Percentiles rank a stretch among this genome's conserved stretches.
Evolutionary conservation across 176 grass and related monocot genomes (phyloP).

Genomic region (Paspalum vaginatum): DNA sequence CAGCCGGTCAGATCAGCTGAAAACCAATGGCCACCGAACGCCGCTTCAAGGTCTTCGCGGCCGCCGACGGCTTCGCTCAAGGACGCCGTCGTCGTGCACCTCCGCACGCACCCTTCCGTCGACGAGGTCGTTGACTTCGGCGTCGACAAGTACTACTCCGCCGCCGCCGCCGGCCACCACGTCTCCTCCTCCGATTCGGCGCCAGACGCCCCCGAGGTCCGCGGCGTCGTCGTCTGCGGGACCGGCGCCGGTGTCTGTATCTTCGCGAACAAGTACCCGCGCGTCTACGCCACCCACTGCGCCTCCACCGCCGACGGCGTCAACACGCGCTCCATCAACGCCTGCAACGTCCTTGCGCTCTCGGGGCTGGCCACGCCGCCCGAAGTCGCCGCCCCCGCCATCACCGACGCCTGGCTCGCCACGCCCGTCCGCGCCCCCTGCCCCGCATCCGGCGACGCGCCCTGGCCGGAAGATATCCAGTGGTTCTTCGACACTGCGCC

Average conservation of each 20-base stretch:
- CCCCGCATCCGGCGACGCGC: conserved; percentile 66
- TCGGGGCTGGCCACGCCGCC: conserved; percentile 65
- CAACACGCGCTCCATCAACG: conserved; percentile 93
- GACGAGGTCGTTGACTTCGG: conserved; percentile 78
- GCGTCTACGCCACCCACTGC: conserved; percentile 84
- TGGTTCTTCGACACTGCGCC: conserved; percentile 65
- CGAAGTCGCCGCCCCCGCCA: conserved; percentile 51
- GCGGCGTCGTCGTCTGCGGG: conserved; percentile 78
- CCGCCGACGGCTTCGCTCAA: conserved; percentile 78
- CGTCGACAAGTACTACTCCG: conserved; percentile 86
- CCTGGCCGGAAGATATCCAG: conserved; percentile 77
- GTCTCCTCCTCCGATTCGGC: conserved; percentile 44
- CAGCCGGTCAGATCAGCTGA: background rate
- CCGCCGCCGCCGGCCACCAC: conserved; percentile 54
- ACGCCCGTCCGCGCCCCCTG: conserved; percentile 86
- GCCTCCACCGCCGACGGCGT: conserved; percentile 62
- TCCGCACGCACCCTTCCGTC: conserved; percentile 58
- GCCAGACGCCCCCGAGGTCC: conserved; percentile 25
- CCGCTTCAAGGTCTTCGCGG: conserved; percentile 72
- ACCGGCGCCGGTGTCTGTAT: conserved; percentile 88
- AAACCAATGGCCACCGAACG: conserved; percentile 19
- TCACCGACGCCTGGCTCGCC: conserved; percentile 76
- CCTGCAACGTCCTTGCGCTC: conserved; percentile 89
- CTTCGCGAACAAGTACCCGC: conserved; percentile 95
- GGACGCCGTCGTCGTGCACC: conserved; percentile 74